phyloP scores from a whole-genome alignment of 176 grass and related monocot species.

The Oryza rufipogon region DNA sequence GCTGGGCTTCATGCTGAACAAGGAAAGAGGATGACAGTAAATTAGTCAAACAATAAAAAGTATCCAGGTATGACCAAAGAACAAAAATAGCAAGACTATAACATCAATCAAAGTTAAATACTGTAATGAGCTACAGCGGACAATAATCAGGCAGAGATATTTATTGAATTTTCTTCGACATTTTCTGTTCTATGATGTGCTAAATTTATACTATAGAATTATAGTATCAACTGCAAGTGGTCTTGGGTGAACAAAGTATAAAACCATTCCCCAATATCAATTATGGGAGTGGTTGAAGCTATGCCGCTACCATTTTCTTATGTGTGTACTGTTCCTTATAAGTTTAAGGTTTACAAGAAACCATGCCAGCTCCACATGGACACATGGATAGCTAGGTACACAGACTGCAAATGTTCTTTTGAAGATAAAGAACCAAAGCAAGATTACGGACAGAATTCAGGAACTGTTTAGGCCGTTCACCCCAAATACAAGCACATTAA shows the following conservation, averaged over 20 bases:
- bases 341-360: not conserved
- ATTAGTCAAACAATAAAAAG: conserved; percentile 37
- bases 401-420: not conserved
- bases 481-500: not conserved
- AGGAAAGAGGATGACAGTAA: not conserved
- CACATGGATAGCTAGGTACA: not conserved
- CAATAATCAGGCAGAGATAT: conserved; percentile 32
- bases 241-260: conserved; percentile 6
- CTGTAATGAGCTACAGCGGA: not conserved
- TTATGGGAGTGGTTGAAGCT: not conserved
- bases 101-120: conserved; percentile 26
- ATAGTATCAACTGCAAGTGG: conserved; percentile 5
- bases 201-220: conserved; percentile 14
- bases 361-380: not conserved
- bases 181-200: not conserved
- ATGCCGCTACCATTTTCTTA: conserved; percentile 4
- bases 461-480: not conserved
- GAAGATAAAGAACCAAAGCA: not conserved
- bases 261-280: conserved; percentile 10
- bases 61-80: conserved; percentile 4
- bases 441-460: not conserved
- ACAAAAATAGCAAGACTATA: conserved; percentile 24
- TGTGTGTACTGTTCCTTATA: not conserved
- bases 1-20: conserved; percentile 79
- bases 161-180: conserved; percentile 19